Evolutionary conservation across 2,329 filamentous ascomycete genomes (phyloP), one percentile per base, ranked within the genome.

Genomic region (Ophiostoma perfectum): DNA sequence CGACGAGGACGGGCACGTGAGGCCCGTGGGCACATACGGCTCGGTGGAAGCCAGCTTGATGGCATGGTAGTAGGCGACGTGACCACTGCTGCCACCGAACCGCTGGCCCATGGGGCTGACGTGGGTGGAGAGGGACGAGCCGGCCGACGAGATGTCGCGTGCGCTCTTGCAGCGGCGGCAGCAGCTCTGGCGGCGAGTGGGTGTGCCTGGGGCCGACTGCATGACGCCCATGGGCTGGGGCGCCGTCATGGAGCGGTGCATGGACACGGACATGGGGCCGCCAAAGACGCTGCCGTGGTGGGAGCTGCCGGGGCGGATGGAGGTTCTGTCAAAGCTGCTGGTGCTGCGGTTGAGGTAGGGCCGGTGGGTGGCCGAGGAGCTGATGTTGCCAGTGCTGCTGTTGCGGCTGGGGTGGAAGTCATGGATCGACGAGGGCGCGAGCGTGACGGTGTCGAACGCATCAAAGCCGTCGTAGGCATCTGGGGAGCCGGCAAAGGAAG

Each of bases 1-100:
- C 11, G 71, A 71, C 12, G 67, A 68, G 16, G 70, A 69, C 12
- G 71, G 70, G 9, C 66, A 62, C 6, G 67, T 62, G 49, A 71
- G 67, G 2, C 71, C 71, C 9, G 69, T 63, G 5, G 70, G 70
- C 4, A 58, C 64, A 38, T 70, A 72, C 11, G 69, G 70, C 65
- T 71, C 67, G 8, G 68, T 70, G 4, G 70, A 71, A 2, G 69
- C 67, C 62, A 71, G 63, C 11, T 69, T 58, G 12, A 72, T 64
- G 3, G 68, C 66, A 7, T 70, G 66, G 63, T 71, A 70, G 42
- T 67, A 70, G 1, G 68, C 64, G 42, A 70, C 12, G 66, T 41
- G 64, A 27, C 66, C 65, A 36, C 68, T 64, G n/a, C 49, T 12
- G 55, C 42, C 41, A 45, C n/a, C 45, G 27, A 36, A 39, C 5